Conservation (phyloP, 1,139 yeast genomes). For the Yamadazyma spencermartinsiae region DNA sequence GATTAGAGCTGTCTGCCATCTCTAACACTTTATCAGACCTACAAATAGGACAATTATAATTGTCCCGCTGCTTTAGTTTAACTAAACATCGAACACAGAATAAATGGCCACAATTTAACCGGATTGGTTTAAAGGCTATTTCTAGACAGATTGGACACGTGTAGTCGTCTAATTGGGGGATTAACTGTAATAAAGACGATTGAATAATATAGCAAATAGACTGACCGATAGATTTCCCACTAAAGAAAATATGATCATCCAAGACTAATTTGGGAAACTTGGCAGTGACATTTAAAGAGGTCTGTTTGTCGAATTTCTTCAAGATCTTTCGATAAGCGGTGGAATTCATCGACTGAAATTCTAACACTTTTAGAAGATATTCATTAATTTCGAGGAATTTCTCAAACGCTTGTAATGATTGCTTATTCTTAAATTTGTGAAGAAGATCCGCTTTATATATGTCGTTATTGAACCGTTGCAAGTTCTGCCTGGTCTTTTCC, state of each 20-base stretch:
- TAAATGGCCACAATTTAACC: slow-evolving; percentile 61
- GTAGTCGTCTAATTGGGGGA: slow-evolving; percentile 76
- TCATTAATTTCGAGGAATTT: slow-evolving; percentile 55
- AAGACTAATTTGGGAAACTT: slow-evolving; percentile 49
- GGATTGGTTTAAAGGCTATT: slow-evolving; percentile 70
- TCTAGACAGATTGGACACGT: slow-evolving; percentile 71
- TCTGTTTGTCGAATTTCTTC: slow-evolving; percentile 74
- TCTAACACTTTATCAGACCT: slow-evolving; percentile 52
- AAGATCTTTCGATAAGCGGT: slow-evolving; percentile 67
- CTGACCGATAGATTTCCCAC: slow-evolving; percentile 53
- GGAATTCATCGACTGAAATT: slow-evolving; percentile 62
- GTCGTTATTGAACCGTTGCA: slow-evolving; percentile 43
- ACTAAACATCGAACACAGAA: slow-evolving; percentile 74
- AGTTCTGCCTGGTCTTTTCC: slow-evolving; percentile 40
- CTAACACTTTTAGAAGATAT: slow-evolving; percentile 55
- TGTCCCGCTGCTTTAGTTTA: slow-evolving; percentile 58
- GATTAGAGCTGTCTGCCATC: slow-evolving; percentile 58
- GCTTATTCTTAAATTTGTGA: slow-evolving; percentile 48
- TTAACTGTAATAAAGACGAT: slow-evolving; percentile 50
- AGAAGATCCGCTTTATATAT: slow-evolving; percentile 44
- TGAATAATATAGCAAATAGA: slow-evolving; percentile 59
- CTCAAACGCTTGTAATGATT: slow-evolving; percentile 47
- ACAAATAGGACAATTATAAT: slow-evolving; percentile 69
- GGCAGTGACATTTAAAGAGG: slow-evolving; percentile 52
- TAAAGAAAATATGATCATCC: slow-evolving; percentile 45